Conservation (phyloP, 2,329 filamentous ascomycete species). For the Nigrospora sphaerica region DNA sequence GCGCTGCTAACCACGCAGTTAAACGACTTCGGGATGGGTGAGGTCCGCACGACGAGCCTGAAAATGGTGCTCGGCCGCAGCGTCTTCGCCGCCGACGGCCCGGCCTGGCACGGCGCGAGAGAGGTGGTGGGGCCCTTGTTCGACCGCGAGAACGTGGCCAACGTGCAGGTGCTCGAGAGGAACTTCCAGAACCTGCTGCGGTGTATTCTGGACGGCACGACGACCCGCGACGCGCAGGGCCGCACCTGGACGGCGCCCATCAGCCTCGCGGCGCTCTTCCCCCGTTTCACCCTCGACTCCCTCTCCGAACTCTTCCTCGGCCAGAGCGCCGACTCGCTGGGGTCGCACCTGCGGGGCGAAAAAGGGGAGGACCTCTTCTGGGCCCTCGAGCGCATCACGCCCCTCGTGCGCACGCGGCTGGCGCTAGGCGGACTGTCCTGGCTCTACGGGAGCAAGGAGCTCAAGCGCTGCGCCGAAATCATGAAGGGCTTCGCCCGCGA, state of each 20-base stretch:
- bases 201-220: background rate
- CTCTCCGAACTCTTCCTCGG: conserved; percentile 51
- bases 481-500: background rate
- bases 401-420: background rate
- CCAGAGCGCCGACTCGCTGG: conserved; percentile 22
- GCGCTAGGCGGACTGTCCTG: background rate
- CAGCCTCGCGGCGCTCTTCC: conserved; percentile 32
- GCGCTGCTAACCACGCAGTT: conserved; percentile 32
- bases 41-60: conserved; percentile 5
- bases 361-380: background rate
- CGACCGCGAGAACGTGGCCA: background rate
- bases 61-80: conserved; percentile 6
- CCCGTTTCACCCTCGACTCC: conserved; percentile 44
- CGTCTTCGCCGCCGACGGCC: background rate
- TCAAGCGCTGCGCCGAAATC: background rate
- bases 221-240: background rate
- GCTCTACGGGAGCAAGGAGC: background rate
- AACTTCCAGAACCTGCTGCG: background rate
- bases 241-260: background rate
- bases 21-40: conserved; percentile 27
- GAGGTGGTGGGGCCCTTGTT: background rate
- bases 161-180: background rate
- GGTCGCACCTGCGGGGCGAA: background rate
- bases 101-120: background rate
- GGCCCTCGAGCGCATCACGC: background rate